Base-by-base conservation (phyloP, 2,329 filamentous ascomycete species). In the Aureobasidium leucospermi region DNA sequence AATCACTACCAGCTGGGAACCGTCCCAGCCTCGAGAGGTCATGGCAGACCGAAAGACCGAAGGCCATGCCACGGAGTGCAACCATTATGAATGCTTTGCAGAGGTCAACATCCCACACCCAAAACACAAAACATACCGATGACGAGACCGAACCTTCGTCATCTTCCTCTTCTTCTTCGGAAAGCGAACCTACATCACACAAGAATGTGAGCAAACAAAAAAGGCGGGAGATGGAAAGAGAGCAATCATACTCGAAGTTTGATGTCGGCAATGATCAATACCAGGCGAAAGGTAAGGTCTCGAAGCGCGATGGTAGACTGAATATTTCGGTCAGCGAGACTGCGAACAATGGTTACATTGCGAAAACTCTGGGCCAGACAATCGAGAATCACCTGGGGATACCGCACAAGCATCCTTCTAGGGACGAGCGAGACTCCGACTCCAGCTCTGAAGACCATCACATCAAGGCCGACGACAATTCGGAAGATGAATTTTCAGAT, bases 321-420 rank as follows among this genome's bases (percentile, higher is more conserved):
- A 84, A 83, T 62, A 88, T 92, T 62, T 87, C 85, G 4, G 79
- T 91, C 67, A 85, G 86, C 57, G 87, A 91, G 68, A 86, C 82
- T 1, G 80, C 80, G 59, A 84, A 86, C 64, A 85, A 77, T 1
- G 88, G 88, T 10, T 90, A 89, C 65, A 76, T 91, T 29, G 86
- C 86, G 45, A 90, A 90, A 67, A 86, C 87, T 3, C 75, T 92
- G 0, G 87, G 87, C 3, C 79, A 81, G 1, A 83, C 83, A 3
- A 78, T 88, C 46, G 77, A 80, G 58, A 82, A 82, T 64, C 79
- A 85, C 41, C 71, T 84, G 10, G 67, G 67, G 23, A 61, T 71
- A 8, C 69, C 68, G 6, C 68, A 71, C n/a, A 67, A 65, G 7
- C 68, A 70, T 1, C 66, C 70, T 19, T 59, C 51, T 34, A 13